Percentiles rank a stretch among this genome's conserved stretches.
Conservation (phyloP, 2,329 filamentous ascomycete species). For the Microsporum ferrugineum region DNA sequence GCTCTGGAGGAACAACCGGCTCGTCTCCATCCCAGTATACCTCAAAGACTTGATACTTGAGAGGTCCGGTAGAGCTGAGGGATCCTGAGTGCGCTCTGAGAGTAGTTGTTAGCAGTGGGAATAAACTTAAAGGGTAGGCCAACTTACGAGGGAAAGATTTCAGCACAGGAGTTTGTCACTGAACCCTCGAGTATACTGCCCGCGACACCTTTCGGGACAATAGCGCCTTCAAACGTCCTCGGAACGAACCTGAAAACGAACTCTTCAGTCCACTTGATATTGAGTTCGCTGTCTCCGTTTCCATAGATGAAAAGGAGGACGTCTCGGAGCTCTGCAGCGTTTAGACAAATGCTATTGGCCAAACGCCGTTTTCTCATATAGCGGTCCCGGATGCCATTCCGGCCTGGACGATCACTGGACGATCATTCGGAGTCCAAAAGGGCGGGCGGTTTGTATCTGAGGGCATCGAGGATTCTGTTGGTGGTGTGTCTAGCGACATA, state of each 20-base stretch:
- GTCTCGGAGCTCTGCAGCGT: background rate
- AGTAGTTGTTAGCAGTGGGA: background rate
- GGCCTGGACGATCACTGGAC: background rate
- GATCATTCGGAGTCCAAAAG: background rate
- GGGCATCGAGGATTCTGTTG: background rate
- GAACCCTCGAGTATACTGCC: background rate
- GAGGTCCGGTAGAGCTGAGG: background rate
- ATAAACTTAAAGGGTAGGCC: too few relatives aligned
- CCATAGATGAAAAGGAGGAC: background rate
- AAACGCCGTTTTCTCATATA: background rate
- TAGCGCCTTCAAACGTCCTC: background rate
- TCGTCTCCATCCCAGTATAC: background rate
- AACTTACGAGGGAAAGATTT: background rate
- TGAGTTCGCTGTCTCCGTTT: background rate
- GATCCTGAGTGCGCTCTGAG: background rate
- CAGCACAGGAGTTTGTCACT: background rate
- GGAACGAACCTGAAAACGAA: background rate
- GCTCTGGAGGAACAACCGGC: background rate
- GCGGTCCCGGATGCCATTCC: background rate
- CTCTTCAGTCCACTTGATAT: background rate
- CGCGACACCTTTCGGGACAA: background rate
- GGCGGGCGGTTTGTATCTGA: background rate
- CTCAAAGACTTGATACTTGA: background rate
- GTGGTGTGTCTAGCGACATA: background rate
- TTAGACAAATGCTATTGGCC: background rate